phyloP scores from a whole-genome alignment of 2,329 filamentous ascomycete genomes.

The Myriangium duriaei region DNA sequence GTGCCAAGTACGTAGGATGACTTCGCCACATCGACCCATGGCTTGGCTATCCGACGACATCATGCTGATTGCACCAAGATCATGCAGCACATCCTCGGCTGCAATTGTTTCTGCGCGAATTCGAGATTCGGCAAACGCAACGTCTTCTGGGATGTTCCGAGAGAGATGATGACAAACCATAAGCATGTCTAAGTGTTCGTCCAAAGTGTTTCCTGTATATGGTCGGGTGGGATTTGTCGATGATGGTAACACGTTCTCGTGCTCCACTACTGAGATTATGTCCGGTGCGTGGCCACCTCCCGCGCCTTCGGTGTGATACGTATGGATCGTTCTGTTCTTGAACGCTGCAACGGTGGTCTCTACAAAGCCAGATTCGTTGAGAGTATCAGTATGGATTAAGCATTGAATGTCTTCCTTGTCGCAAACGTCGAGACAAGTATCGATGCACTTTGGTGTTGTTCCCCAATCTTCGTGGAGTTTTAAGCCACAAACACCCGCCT shows the following conservation, averaged over 20 bases:
- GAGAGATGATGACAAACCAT: slow-evolving; percentile 96
- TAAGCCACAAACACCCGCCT: slow-evolving; percentile 75
- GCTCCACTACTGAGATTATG: slow-evolving; percentile 87
- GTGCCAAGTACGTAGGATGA: slow-evolving; percentile 87
- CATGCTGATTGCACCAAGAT: slow-evolving; percentile 92
- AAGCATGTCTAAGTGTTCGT: slow-evolving; percentile 95
- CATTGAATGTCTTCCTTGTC: slow-evolving; percentile 88
- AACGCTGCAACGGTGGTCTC: slow-evolving; percentile 81
- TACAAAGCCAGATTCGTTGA: slow-evolving; percentile 96
- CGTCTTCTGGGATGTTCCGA: slow-evolving; percentile 86
- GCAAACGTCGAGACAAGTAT: slow-evolving; percentile 71
- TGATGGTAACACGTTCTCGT: slow-evolving; percentile 74
- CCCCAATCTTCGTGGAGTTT: slow-evolving; percentile 98
- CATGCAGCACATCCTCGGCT: slow-evolving; percentile 89
- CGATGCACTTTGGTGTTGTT: slow-evolving; percentile 78
- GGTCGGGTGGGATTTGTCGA: slow-evolving; percentile 89
- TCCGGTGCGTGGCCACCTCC: slow-evolving; percentile 91
- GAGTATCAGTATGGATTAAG: slow-evolving; percentile 87
- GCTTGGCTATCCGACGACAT: slow-evolving; percentile 93
- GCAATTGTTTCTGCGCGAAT: slow-evolving; percentile 95
- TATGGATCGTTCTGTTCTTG: slow-evolving; percentile 80
- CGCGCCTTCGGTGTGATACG: slow-evolving; percentile 92
- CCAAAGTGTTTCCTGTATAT: slow-evolving; percentile 81
- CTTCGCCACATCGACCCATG: slow-evolving; percentile 93
- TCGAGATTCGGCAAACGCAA: slow-evolving; percentile 86